Evolutionary conservation across 208 protist species (phyloP).

Genomic region (Phytomonas sp.): DNA sequence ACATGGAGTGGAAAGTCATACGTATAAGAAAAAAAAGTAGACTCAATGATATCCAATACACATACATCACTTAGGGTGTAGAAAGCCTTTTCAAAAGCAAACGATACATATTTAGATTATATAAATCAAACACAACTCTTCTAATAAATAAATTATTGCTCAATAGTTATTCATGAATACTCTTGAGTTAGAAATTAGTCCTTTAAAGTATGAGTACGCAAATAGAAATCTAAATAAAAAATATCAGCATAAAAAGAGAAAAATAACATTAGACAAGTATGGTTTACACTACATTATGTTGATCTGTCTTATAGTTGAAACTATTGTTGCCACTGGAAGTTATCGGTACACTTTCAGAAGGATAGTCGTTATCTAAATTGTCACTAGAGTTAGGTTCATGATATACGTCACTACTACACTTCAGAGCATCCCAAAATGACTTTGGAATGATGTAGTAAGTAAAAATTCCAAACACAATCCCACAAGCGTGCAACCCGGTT

Average conservation of each 20-base stretch:
- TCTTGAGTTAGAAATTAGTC: neutral
- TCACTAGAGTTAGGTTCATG: neutral
- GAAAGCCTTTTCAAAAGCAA: neutral
- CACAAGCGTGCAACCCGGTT: slow-evolving; percentile 12
- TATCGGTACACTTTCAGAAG: neutral
- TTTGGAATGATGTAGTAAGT: slow-evolving; percentile 12
- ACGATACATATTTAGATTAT: neutral
- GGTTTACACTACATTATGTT: neutral
- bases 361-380: neutral
- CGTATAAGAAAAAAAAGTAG: neutral
- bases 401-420: neutral
- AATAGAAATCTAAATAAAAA: neutral
- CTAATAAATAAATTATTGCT: neutral
- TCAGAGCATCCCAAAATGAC: slow-evolving; percentile 4
- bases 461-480: slow-evolving; percentile 15
- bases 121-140: neutral
- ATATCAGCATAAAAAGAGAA: neutral
- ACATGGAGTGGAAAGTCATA: slow-evolving; percentile 8
- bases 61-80: neutral
- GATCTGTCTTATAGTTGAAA: neutral
- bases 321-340: neutral
- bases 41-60: neutral
- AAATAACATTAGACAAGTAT: neutral
- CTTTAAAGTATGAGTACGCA: neutral
- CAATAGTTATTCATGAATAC: neutral